Evolutionary conservation across 805 yeast species (phyloP).

Genomic region (Starmerella roubikii): DNA sequence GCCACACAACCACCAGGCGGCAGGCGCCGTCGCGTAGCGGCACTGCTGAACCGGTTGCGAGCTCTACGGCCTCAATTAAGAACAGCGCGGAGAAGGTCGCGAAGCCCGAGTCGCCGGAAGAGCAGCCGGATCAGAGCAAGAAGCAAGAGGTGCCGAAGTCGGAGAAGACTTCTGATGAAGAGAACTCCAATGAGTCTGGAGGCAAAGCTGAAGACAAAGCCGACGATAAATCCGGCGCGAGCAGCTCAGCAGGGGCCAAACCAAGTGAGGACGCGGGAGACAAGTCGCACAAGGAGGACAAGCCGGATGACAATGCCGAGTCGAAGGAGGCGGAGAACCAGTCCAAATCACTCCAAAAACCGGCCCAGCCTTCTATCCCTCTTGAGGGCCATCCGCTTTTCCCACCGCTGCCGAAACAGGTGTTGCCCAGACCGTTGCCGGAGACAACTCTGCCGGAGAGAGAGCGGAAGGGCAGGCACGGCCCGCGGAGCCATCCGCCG

Average conservation of each 20-base stretch:
- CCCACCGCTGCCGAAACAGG: slow-evolving; percentile 18
- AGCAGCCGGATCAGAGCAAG: no score
- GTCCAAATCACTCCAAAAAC: neutral
- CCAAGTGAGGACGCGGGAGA: no score
- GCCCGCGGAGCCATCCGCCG: slow-evolving; percentile 4
- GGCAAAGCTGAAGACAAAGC: no score
- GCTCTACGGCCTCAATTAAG: neutral
- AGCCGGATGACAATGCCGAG: no score
- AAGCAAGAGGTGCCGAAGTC: no score
- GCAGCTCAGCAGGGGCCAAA: neutral
- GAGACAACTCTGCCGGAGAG: neutral
- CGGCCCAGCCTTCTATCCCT: slow-evolving; percentile 1
- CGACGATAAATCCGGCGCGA: no score
- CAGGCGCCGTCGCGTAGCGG: neutral
- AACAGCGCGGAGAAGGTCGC: neutral
- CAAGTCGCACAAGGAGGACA: no score
- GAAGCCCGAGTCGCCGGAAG: neutral
- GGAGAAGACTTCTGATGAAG: no score
- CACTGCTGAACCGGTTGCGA: no score
- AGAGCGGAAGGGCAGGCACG: slow-evolving; percentile 6
- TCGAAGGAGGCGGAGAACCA: neutral
- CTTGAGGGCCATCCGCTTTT: slow-evolving; percentile 15
- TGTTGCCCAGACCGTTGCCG: slow-evolving; percentile 10
- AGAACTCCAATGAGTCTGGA: no score
- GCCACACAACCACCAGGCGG: neutral